phyloP scores from a whole-genome alignment of 345 rosid genomes.

The Lumnitzera racemosa region DNA sequence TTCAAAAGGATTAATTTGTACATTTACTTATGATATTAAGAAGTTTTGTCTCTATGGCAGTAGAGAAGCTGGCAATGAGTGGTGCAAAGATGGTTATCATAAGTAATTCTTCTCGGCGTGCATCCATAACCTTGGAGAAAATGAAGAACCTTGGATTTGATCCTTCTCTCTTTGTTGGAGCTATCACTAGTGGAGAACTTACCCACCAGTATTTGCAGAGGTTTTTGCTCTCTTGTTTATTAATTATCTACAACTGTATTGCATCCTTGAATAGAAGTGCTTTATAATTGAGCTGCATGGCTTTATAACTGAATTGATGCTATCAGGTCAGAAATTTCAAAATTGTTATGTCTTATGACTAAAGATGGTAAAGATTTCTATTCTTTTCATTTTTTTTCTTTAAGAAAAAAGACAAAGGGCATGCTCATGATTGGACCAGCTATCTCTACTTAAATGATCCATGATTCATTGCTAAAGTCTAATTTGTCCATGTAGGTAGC shows the following conservation, averaged over 20 bases:
- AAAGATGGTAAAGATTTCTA: too few relatives aligned
- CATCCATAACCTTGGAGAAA: slow-evolving; percentile 67
- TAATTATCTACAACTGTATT: background rate
- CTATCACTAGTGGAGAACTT: slow-evolving; percentile 86
- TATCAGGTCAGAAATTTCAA: too few relatives aligned
- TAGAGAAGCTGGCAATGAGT: slow-evolving; percentile 52
- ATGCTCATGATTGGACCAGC: too few relatives aligned
- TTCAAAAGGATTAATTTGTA: slow-evolving; percentile 4
- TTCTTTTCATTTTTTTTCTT: too few relatives aligned
- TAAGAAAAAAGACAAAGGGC: too few relatives aligned
- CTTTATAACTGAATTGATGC: too few relatives aligned
- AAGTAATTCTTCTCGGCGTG: slow-evolving; percentile 92
- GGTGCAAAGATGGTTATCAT: slow-evolving; percentile 85
- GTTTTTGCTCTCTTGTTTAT: slow-evolving; percentile 17
- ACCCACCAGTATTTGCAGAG: slow-evolving; percentile 75
- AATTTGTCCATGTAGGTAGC: too few relatives aligned
- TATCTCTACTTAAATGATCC: too few relatives aligned
- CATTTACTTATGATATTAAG: slow-evolving; percentile 6
- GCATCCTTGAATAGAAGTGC: background rate
- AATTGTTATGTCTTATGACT: too few relatives aligned
- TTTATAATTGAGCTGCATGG: background rate
- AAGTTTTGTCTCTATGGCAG: slow-evolving; percentile 32
- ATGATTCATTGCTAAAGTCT: background rate
- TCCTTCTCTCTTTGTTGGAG: slow-evolving; percentile 81
- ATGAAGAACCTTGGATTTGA: slow-evolving; percentile 86